Evolutionary conservation across 2,329 filamentous ascomycete genomes (phyloP), one percentile per base, ranked within the genome.

Genomic region (Stachybotrys elegans): DNA sequence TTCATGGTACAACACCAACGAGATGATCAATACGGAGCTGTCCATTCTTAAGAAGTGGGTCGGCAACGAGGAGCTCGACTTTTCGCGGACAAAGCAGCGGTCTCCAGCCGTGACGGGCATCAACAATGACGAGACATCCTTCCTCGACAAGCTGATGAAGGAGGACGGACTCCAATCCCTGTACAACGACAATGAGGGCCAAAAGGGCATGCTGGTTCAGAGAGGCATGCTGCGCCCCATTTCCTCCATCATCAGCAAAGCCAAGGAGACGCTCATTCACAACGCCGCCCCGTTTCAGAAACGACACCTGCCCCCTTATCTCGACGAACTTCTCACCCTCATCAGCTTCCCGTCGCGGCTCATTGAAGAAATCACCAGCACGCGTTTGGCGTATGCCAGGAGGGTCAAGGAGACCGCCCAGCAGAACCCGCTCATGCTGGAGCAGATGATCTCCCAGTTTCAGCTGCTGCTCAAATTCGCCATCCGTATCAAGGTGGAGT

Each of bases 391-490:
- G 9, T 97, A 96, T 63, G 91, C 92, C 16, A 89, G 84, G 68
- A 92, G 90, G 63, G 95, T 96, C 83, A 95, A 92, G 67, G 92
- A 97, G 57, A 89, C 90, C 9, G 86, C 90, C 2, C 88, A 93
- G 68, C 88, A 95, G 62, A 94, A 91, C 51, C 78, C 88, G 21
- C 86, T 98, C 71, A 89, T 98, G 76, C 88, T 94, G 48, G 91
- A 97, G 60, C 92, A 97, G 67, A 95, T 97, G 88, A 96, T 98
- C 50, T 78, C 87, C 1, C 93, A 98, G 60, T 97, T 98, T 56
- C 91, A 95, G 65, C 88, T 96, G 36, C 72, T 97, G 43, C 81
- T 98, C 51, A 90, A 88, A 58, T 83, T 97, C 52, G 92, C 93
- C 23, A 91, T 95, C 48, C 80, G 85, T 49, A 95, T 97, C 67